Conservation (phyloP, 768 basidiomycete species). For the Serendipita sp. region DNA sequence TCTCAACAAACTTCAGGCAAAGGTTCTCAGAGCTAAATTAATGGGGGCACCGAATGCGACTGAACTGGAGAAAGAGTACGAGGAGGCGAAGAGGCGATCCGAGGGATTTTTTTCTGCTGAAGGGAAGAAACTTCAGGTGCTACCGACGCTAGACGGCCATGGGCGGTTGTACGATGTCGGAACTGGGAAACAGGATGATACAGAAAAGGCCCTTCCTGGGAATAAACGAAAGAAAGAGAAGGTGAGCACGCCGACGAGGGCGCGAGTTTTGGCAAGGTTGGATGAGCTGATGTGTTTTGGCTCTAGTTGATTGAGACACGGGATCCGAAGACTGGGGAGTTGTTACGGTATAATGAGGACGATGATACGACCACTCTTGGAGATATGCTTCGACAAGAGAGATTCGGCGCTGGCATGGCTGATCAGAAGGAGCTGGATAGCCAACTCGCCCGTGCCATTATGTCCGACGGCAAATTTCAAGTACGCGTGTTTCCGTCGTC, state of each 20-base stretch:
- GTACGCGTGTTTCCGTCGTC: slow-evolving; percentile 25
- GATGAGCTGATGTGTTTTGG: too few relatives aligned
- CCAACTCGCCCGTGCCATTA: slow-evolving; percentile 76
- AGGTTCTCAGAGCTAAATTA: slow-evolving; percentile 80
- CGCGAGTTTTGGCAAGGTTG: too few relatives aligned
- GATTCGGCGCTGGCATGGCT: slow-evolving; percentile 71
- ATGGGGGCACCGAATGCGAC: slow-evolving; percentile 66
- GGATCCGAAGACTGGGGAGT: slow-evolving; percentile 78
- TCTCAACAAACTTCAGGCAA: slow-evolving; percentile 84
- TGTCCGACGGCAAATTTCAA: slow-evolving; percentile 77
- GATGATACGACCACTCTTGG: slow-evolving; percentile 77
- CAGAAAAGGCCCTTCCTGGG: slow-evolving; percentile 30
- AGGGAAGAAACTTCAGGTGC: slow-evolving; percentile 45
- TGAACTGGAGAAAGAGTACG: slow-evolving; percentile 72
- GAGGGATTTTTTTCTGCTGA: slow-evolving; percentile 29
- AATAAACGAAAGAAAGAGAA: slow-evolving; percentile 71
- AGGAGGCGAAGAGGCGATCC: slow-evolving; percentile 35
- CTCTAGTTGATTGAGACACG: slow-evolving; percentile 71
- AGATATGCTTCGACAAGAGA: slow-evolving; percentile 73
- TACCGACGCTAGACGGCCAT: slow-evolving; percentile 75
- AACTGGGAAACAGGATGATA: slow-evolving; percentile 45
- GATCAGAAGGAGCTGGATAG: slow-evolving; percentile 88
- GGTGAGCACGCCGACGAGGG: too few relatives aligned
- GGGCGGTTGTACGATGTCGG: slow-evolving; percentile 89
- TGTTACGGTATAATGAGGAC: slow-evolving; percentile 78